Percentiles rank a stretch among this genome's conserved stretches.
These are phyloP conservation scores for Kondoa malvinella DNA, from an alignment of 768 basidiomycete species.

Conservation along the genomic window DNA sequence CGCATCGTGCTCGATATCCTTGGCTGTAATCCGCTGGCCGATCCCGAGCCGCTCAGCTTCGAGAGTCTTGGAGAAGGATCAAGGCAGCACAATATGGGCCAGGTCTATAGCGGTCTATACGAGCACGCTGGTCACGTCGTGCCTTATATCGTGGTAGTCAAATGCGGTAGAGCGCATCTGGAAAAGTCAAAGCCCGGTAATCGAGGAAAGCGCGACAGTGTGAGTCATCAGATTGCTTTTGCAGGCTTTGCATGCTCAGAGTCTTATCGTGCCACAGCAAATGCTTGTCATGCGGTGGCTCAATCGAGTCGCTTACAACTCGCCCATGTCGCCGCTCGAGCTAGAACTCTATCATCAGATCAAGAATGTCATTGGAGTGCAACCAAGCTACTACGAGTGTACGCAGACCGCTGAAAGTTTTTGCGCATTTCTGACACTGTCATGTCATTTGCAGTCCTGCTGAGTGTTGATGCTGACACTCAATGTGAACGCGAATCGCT, in stretches of 20 bases:
- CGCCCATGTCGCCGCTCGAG: slow-evolving; percentile 91
- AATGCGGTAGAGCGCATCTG: background rate
- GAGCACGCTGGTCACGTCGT: slow-evolving; percentile 90
- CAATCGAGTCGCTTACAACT: slow-evolving; percentile 95
- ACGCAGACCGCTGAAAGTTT: background rate
- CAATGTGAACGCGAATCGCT: slow-evolving; percentile 83
- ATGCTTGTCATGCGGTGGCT: slow-evolving; percentile 92
- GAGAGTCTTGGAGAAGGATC: slow-evolving; percentile 81
- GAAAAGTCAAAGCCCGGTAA: slow-evolving; percentile 63
- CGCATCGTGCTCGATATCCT: slow-evolving; percentile 92
- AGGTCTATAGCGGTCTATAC: slow-evolving; percentile 88
- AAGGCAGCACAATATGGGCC: slow-evolving; percentile 94
- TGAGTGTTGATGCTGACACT: slow-evolving; percentile 94
- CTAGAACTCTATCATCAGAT: slow-evolving; percentile 98
- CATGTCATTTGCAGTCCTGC: slow-evolving; percentile 36
- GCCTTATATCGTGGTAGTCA: slow-evolving; percentile 60
- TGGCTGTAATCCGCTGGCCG: slow-evolving; percentile 37
- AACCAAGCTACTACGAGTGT: slow-evolving; percentile 96
- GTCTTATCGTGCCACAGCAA: slow-evolving; percentile 41
- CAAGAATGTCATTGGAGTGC: slow-evolving; percentile 98
- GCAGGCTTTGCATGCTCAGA: background rate
- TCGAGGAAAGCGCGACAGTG: slow-evolving; percentile 76
- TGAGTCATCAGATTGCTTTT: background rate
- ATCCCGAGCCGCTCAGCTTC: slow-evolving; percentile 91
- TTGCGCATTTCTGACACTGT: background rate